Evolutionary conservation across 2,329 filamentous ascomycete genomes (phyloP), one percentile per base, ranked within the genome.

Genomic region (Verticillium albo-atrum): DNA sequence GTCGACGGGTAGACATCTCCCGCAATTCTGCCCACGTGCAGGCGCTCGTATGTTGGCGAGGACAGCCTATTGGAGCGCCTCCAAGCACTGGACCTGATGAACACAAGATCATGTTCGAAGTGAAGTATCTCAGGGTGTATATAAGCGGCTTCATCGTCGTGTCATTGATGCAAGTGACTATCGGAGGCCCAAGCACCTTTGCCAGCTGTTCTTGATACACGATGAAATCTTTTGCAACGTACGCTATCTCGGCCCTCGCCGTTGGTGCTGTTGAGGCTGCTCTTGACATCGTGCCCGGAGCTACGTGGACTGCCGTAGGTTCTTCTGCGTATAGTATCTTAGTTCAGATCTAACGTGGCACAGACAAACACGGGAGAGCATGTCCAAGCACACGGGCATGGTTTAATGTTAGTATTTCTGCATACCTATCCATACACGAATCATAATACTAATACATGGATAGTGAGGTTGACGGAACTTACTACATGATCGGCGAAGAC

Each of bases 401-500:
- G 86, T 47, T 77, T 89, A 12, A 54, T 54, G 52, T 34, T 6
- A 54, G 52, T 28, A 3, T 9, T 28, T 6, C 27, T 3, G 3
- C 4, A 5, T n/a, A 23, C 52, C 5, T 15, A 6, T 28, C 17
- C 15, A 9, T 32, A 5, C 15, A 9, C 26, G 10, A 26, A 23
- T 32, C 17, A 2, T 12, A 2, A 12, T 23, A 50, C 42, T 50
- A 50, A 50, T 14, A 12, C n/a, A 20, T 12, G 7, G 20, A 37
- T 3, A 63, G 61, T 25, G 75, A 83, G 64, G 82, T 83, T 2
- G 77, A 79, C 51, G 77, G 75, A 10, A 82, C 79, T 0, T 90
- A 85, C 74, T 90, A 90, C 73, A 80, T 86, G 73, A 82, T 89
- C 34, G 88, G 88, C 17, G 88, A 90, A 69, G 87, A 90, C 72